Evolutionary conservation across 2,329 filamentous ascomycete genomes (phyloP).

Genomic region (Ophiocordyceps sinensis): DNA sequence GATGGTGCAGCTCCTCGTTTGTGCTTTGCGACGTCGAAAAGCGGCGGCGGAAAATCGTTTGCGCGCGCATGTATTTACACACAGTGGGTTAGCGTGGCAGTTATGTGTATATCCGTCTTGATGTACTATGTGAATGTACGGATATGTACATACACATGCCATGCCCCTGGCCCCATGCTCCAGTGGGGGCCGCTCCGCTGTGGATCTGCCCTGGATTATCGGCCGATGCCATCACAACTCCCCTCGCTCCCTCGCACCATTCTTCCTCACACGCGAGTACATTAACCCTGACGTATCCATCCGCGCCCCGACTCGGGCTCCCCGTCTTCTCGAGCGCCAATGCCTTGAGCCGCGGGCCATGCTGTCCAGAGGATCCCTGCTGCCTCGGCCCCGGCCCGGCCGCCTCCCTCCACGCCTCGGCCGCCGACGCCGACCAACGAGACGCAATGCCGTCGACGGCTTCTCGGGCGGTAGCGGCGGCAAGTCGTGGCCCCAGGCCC

Average conservation of each 20-base stretch:
- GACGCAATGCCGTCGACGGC: no score
- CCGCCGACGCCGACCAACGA: no score
- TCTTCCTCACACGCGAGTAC: background rate
- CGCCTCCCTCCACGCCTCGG: background rate
- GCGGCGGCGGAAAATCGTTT: conserved; percentile 7
- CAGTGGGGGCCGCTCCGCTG: conserved; percentile 1
- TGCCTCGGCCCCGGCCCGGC: background rate
- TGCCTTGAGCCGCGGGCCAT: background rate
- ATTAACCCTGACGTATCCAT: background rate
- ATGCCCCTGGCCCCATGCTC: no score
- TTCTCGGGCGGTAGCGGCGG: no score
- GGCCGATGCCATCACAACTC: background rate
- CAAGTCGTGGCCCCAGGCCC: no score
- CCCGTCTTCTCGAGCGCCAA: background rate
- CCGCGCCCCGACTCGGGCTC: background rate
- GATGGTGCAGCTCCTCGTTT: background rate
- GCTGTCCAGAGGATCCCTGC: background rate
- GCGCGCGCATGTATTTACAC: conserved; percentile 1
- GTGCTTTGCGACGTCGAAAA: no score
- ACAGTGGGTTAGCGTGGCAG: conserved; percentile 1
- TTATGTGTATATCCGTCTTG: background rate
- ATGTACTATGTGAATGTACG: no score
- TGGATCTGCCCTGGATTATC: background rate
- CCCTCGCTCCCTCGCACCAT: background rate
- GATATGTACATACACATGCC: no score